Conservation (phyloP, 257 asterid genomes). For the Leptodermis oblonga region DNA sequence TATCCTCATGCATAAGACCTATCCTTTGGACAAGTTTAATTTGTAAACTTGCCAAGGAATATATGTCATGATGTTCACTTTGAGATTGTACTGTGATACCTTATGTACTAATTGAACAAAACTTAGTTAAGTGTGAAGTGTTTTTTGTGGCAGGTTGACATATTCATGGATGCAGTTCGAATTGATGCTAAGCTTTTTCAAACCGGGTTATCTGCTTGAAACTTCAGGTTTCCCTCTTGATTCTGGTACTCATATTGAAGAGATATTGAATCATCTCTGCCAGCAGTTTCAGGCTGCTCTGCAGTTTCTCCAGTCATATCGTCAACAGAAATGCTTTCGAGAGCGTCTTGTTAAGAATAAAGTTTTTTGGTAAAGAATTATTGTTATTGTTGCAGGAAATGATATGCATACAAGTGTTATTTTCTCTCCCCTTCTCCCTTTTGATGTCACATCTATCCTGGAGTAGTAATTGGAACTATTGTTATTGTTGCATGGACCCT, state of each 20-base stretch:
- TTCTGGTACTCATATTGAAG: constrained; percentile 52
- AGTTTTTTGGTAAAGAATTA: constrained; percentile 41
- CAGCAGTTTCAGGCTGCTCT: constrained; percentile 94
- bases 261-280: constrained; percentile 72
- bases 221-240: constrained; percentile 39
- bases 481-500: not conserved
- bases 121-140: constrained; percentile 12
- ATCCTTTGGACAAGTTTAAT: not conserved
- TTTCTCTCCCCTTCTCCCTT: not conserved
- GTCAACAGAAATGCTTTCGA: constrained; percentile 83
- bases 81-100: not conserved
- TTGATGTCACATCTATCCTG: not conserved
- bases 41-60: not conserved
- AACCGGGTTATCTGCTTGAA: constrained; percentile 57
- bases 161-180: constrained; percentile 83
- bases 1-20: not conserved
- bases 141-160: constrained; percentile 76
- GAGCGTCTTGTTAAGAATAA: constrained; percentile 86
- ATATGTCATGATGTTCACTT: not conserved
- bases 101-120: not conserved
- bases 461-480: no score
- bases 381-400: constrained; percentile 3
- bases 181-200: constrained; percentile 66
- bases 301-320: constrained; percentile 77
- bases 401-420: not conserved